phyloP scores from a whole-genome alignment of 495 filamentous ascomycete species.

The Daldinia bambusicola region DNA sequence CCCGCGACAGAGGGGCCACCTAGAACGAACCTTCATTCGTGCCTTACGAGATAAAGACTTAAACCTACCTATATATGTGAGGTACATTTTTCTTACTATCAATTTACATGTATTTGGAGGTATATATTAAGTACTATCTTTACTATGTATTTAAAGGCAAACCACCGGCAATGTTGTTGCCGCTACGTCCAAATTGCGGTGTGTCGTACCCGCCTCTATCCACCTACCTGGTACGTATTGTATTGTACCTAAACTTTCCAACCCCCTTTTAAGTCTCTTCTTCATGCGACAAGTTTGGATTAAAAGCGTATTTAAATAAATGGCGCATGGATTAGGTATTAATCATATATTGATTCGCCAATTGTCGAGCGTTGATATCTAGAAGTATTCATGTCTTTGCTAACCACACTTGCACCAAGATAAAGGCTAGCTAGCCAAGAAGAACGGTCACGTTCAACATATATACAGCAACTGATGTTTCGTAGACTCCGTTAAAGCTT shows the following conservation, averaged over 20 bases:
- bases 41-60: background rate
- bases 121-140: background rate
- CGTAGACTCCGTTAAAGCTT: background rate
- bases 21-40: background rate
- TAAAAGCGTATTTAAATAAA: too few species aligned
- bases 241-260: background rate
- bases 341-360: background rate
- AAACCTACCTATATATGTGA: background rate
- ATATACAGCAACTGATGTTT: background rate
- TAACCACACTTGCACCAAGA: background rate
- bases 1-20: background rate
- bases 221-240: background rate
- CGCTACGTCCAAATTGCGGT: conserved; percentile 18
- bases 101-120: background rate
- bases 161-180: background rate
- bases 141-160: background rate
- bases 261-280: background rate
- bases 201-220: conserved; percentile 9
- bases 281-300: too few species aligned
- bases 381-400: background rate
- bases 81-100: background rate
- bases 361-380: background rate
- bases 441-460: background rate
- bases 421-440: background rate
- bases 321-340: background rate